Evolutionary conservation across 495 filamentous ascomycete species (phyloP), one percentile per base, ranked within the genome.

Genomic region (Aspergillus taichungensis): DNA sequence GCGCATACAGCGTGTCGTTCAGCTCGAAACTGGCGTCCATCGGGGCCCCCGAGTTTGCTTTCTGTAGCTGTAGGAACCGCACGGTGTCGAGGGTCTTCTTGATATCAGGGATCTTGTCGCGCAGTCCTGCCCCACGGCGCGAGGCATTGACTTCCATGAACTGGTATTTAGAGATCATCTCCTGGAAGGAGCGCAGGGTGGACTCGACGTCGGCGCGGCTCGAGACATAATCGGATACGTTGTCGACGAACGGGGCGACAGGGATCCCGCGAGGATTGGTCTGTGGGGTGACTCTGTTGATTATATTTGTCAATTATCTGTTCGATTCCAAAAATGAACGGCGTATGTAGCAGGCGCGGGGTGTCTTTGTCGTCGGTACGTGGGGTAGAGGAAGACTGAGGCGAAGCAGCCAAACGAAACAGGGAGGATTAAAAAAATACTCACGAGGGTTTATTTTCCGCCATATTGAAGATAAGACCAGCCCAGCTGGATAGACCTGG

Each of bases 141-240:
- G 91, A 82, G 24, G 87, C 86, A 68, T 95, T 97, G 54, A 83
- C 74, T 72, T 97, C 88, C 92, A 98, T 98, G 69, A 96, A 98
- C 64, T 97, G 94, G 70, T 98, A 98, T 74, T 98, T 97, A 43
- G 91, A 89, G 54, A 98, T 97, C 94, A 98, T 95, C 74, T 98
- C 92, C 65, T 97, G 92, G 65, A 98, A 97, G 57, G 77, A 88
- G 60, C 85, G 83, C 55, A 98, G 74, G 24, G 89, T 95, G 14
- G 77, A 69, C 62, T 97, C 92, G 51, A 97, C 92, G 46, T 97
- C 87, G 5, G 77, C 80, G 13, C 91, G 80, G 7, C 83, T 79
- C 48, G 88, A 74, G 53, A 97, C 85, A 69, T 95, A 97, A 71
- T 96, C 88, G 73, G 87, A 81, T 43, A 98, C 91, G 62, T 90